Conservation (phyloP, 306 rosid species). For the Quercus agrifolia region DNA sequence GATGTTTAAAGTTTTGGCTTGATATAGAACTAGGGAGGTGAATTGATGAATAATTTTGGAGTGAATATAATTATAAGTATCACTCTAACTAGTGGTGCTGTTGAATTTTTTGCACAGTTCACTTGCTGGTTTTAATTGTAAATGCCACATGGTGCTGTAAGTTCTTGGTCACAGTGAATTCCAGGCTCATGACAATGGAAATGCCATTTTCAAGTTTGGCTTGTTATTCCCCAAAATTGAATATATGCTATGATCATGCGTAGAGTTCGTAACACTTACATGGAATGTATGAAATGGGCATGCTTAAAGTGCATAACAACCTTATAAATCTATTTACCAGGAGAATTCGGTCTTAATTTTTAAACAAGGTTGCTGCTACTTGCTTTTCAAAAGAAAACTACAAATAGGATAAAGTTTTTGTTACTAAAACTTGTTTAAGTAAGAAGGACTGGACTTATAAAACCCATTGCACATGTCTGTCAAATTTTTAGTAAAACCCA, state of each 20-base stretch:
- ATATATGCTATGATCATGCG: no score
- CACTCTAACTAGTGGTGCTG: no score
- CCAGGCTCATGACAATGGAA: neutral
- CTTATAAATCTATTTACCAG: neutral
- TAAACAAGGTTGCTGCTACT: neutral
- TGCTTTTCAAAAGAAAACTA: neutral
- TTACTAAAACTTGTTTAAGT: neutral
- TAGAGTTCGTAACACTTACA: no score
- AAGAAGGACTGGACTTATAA: neutral
- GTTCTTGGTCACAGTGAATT: neutral
- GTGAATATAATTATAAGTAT: no score
- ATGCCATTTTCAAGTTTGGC: neutral
- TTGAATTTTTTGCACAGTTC: neutral
- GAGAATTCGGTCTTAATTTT: neutral
- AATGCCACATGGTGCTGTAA: neutral
- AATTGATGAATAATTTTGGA: neutral
- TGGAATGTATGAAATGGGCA: no score
- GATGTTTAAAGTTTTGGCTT: no score
- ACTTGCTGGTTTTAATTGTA: neutral
- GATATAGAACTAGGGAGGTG: neutral
- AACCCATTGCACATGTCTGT: neutral
- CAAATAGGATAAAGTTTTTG: neutral
- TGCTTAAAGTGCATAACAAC: no score
- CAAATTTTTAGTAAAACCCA: neutral
- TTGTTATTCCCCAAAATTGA: neutral